Evolutionary conservation across 805 yeast genomes (phyloP), one percentile per base, ranked within the genome.

Genomic region (Lachancea fermentati): DNA sequence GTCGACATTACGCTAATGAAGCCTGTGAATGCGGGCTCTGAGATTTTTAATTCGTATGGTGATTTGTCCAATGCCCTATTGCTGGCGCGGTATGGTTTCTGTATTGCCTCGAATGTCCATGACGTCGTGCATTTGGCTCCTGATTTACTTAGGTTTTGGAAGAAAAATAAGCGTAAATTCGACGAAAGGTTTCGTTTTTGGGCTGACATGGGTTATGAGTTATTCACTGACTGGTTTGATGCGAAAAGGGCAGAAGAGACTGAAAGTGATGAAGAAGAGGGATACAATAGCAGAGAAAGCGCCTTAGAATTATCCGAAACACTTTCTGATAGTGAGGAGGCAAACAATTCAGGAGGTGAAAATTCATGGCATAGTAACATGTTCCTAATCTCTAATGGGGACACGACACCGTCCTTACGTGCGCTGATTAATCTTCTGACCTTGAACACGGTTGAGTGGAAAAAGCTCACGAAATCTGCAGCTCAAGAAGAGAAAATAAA

Each of bases 41-140:
- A 91, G 54, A 54, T 91, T 11, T 85, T 79, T 67, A 88, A 86
- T 62, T 79, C 93, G 0, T 89, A 88, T 52, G 97, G 96, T 0
- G 81, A 79, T 19, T 67, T 81, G 30, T 63, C 80, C 12, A 86
- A 85, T 49, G 68, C 83, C 0, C 71, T 75, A 28, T 63, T 89
- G 30, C 58, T 88, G 11, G 76, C 88, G 11, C 72, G 85, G 42
- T 89, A 88, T 57, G 96, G 96, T 1, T 88, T 89, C 57, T 74
- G 80, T 7, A 66, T 73, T 28, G 63, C 68, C 36, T 63, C 65
- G n/a, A 76, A 79, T 47, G 64, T 67, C 1, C 70, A 75, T 51
- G 87, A 83, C 48, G 55, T 71, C 2, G 73, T 83, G 9, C 68
- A 77, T 39, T 55, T 85, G n/a, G 78, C 81, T 1, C 64, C 41